A percentile compares a stretch with the other conserved stretches of the same genome.
Conservation (phyloP, 306 rosid species). For the Canavalia gladiata region DNA sequence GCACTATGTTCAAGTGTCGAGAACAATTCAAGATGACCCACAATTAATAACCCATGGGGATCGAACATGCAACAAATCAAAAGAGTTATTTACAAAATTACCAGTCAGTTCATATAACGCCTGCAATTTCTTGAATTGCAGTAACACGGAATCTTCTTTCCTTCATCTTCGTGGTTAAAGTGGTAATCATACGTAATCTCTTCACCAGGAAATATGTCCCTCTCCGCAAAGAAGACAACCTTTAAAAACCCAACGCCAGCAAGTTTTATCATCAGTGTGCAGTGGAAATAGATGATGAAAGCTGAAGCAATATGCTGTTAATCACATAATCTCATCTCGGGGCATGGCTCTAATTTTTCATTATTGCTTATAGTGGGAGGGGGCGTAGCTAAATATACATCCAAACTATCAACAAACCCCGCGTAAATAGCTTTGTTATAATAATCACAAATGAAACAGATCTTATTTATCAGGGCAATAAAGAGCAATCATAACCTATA, state of each 20-base stretch:
- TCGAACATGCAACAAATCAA: neutral
- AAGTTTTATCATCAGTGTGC: neutral
- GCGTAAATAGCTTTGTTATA: neutral
- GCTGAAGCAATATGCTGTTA: neutral
- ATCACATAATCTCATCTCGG: neutral
- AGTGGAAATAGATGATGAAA: slow-evolving; percentile 2
- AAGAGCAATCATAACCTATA: slow-evolving; percentile 4
- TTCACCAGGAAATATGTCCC: slow-evolving; percentile 80
- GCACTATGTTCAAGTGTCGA: slow-evolving; percentile 32
- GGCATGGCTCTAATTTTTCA: neutral
- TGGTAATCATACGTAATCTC: slow-evolving; percentile 81
- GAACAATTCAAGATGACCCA: neutral
- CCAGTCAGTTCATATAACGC: slow-evolving; percentile 67
- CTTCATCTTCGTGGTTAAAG: slow-evolving; percentile 79
- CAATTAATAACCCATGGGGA: neutral
- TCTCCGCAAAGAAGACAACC: slow-evolving; percentile 77
- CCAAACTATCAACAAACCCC: slow-evolving; percentile 7
- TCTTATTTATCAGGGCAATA: neutral
- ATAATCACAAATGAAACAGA: neutral
- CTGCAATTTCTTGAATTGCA: slow-evolving; percentile 76
- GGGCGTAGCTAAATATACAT: neutral
- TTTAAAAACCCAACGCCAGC: slow-evolving; percentile 45
- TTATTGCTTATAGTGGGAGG: neutral
- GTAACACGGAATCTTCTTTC: slow-evolving; percentile 77
- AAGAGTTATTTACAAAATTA: slow-evolving; percentile 1